Evolutionary conservation across 2,329 filamentous ascomycete genomes (phyloP).

Genomic region (Ophiocordyceps robertsii): DNA sequence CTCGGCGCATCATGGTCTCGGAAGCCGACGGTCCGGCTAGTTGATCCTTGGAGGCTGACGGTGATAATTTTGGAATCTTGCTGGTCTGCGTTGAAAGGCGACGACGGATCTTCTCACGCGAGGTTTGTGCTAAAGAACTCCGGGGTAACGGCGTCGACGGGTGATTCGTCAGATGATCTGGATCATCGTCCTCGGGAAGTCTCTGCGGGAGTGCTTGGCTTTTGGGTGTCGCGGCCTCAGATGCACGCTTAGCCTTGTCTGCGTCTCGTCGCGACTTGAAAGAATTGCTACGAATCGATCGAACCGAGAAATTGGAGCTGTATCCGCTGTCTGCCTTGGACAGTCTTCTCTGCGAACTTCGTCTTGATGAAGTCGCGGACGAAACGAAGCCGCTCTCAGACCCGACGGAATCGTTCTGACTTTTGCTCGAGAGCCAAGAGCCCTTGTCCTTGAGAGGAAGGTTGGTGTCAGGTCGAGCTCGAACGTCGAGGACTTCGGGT

Average conservation of each 20-base stretch:
- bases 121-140: not conserved
- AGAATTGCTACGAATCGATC: slow-evolving; percentile 30
- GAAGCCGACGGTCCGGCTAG: not conserved
- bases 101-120: not conserved
- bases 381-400: slow-evolving; percentile 37
- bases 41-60: not conserved
- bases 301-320: slow-evolving; percentile 44
- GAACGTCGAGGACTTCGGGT: slow-evolving; percentile 23
- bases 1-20: not conserved
- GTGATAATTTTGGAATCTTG: not conserved
- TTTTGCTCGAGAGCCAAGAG: slow-evolving; percentile 1
- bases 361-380: slow-evolving; percentile 30
- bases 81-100: not conserved
- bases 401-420: slow-evolving; percentile 10
- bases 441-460: slow-evolving; percentile 7
- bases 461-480: slow-evolving; percentile 31
- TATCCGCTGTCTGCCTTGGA: slow-evolving; percentile 49
- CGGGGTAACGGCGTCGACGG: slow-evolving; percentile 1
- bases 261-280: slow-evolving; percentile 12
- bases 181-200: not conserved
- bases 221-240: not conserved
- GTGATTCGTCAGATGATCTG: not conserved
- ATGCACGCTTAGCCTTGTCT: slow-evolving; percentile 1
- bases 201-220: not conserved
- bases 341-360: slow-evolving; percentile 28